Conservation (phyloP, 2,329 filamentous ascomycete species). For the Monosporascus sp. region DNA sequence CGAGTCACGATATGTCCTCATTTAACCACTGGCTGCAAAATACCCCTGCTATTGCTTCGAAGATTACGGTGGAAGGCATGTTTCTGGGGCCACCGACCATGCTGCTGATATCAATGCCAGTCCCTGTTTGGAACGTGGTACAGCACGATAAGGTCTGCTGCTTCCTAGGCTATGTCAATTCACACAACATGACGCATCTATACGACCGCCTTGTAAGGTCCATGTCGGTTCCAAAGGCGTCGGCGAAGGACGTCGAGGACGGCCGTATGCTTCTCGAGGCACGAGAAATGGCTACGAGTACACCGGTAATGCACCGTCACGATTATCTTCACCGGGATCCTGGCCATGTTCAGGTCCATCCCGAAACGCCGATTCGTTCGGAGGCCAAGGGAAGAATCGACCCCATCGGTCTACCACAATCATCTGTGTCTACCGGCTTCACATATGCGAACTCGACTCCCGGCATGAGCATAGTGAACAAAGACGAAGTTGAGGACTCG, state of each 20-base stretch:
- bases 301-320: constrained; percentile 26
- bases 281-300: constrained; percentile 38
- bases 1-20: constrained; percentile 59
- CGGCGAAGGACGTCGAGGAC: constrained; percentile 51
- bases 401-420: constrained; percentile 19
- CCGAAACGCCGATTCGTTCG: constrained; percentile 25
- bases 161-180: constrained; percentile 60
- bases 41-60: constrained; percentile 49
- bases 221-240: constrained; percentile 37
- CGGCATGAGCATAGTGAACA: constrained; percentile 28
- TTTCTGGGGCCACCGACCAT: constrained; percentile 63
- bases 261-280: constrained; percentile 52
- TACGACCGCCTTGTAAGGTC: constrained; percentile 54
- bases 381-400: constrained; percentile 20
- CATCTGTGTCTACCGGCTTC: constrained; percentile 13
- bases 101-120: constrained; percentile 61
- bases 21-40: constrained; percentile 63
- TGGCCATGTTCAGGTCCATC: constrained; percentile 16
- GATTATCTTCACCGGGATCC: constrained; percentile 12
- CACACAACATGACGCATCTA: constrained; percentile 61
- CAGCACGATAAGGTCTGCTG: constrained; percentile 63
- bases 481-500: constrained; percentile 55
- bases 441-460: constrained; percentile 21
- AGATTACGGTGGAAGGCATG: constrained; percentile 62
- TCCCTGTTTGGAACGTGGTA: constrained; percentile 58